Evolutionary conservation across 371 early-diverging fungal genomes (phyloP), one percentile per base, ranked within the genome.

Genomic region (Mortierella sp.): DNA sequence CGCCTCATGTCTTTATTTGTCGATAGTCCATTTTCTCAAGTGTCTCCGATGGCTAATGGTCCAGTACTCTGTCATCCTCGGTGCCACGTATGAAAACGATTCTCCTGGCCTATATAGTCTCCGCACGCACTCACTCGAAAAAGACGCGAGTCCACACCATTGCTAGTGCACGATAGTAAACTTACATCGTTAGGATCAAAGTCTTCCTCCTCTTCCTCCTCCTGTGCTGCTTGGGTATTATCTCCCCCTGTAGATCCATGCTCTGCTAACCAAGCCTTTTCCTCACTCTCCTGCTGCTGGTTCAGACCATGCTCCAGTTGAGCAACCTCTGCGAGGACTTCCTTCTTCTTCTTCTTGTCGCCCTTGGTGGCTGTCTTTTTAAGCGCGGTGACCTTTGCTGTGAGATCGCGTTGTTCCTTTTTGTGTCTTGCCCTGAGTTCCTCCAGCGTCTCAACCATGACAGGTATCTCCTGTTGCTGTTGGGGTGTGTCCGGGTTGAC

Each of bases 281-380:
- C 71, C 77, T 98, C 97, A 26, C 89, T 81, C 26, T 90, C 93
- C 21, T 98, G 98, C 28, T 92, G 90, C 61, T 88, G 88, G 44
- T 79, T 88, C 64, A 95, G 86, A 73, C 93, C 91, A 11, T 82
- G 86, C 82, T 97, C 97, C 79, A 97, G 81, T n/a, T 83, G 88
- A 9, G 92, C 93, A 48, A 96, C 94, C 34, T 94, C 92, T 3
- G 90, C 91, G 8, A 88, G 79, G 10, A 96, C 91, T 78, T 97
- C 97, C 89, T 96, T 93, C 85, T 97, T 98, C 88, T 95, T 94
- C 84, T 93, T 92, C 90, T 97, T 98, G 89, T 96, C 93, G 37
- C 92, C 93, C 83, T 95, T 95, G 26, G 94, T 91, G 19, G 91
- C 94, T 0, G 94, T 82, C 89, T 96, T 96, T 70, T 96, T 96